A percentile compares a stretch with the other conserved stretches of the same genome.
Conservation (phyloP, 2,329 filamentous ascomycete genomes). For the Dactylellina haptotyla region DNA sequence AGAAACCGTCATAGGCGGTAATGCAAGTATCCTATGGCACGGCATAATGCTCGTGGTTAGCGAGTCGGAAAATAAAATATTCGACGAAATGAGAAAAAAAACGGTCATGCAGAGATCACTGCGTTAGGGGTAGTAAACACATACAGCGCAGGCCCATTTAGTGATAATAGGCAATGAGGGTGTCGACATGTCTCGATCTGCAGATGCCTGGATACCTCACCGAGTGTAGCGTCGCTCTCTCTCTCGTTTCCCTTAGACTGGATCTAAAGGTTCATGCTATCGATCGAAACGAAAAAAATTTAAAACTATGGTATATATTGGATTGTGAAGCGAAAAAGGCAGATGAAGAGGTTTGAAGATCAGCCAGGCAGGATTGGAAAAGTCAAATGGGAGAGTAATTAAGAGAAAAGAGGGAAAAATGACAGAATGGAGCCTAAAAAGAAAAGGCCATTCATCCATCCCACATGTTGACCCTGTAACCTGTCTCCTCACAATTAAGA, state of each 20-base stretch:
- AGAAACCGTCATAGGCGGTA: conserved; percentile 39
- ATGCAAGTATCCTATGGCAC: conserved; percentile 25
- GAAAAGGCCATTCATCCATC: no score
- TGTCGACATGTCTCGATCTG: conserved; percentile 17
- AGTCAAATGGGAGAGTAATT: background rate
- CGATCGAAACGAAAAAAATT: background rate
- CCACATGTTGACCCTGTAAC: background rate
- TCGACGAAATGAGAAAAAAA: background rate
- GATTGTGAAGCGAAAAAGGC: background rate
- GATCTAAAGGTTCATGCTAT: background rate
- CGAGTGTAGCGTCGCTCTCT: background rate
- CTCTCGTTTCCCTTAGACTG: background rate
- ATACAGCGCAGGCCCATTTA: conserved; percentile 43
- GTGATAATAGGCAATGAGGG: conserved; percentile 33
- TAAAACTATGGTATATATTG: background rate
- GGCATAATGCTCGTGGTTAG: background rate
- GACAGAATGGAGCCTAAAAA: background rate
- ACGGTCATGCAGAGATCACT: no score
- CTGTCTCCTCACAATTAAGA: background rate
- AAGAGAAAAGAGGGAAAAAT: conserved; percentile 5
- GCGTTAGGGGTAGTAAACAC: background rate
- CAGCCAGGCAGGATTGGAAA: no score
- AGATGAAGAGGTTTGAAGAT: background rate
- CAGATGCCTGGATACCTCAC: background rate
- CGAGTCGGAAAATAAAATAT: background rate